These are phyloP conservation scores for Penicillium oxalicum DNA, from an alignment of 2,329 filamentous ascomycete species.

Conservation along the genomic window DNA sequence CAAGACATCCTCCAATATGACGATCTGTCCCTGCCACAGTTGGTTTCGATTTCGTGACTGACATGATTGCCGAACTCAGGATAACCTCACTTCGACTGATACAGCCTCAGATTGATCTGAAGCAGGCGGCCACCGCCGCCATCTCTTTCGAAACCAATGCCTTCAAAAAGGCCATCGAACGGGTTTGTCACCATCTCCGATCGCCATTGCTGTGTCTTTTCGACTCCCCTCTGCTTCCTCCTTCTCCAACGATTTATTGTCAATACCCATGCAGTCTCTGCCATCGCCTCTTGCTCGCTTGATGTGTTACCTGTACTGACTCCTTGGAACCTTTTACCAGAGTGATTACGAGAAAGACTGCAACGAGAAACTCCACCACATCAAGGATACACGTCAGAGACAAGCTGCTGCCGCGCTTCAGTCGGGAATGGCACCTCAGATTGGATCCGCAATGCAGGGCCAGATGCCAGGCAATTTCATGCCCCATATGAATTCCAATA, in stretches of 20 bases:
- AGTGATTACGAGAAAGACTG: slow-evolving; percentile 41
- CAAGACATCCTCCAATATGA: no score
- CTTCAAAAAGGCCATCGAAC: slow-evolving; percentile 38
- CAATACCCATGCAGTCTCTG: no score
- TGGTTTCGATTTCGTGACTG: slow-evolving; percentile 5
- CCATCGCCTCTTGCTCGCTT: neutral
- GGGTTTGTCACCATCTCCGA: slow-evolving; percentile 16
- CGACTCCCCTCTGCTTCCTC: neutral
- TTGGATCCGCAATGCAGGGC: slow-evolving; percentile 30
- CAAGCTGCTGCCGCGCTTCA: slow-evolving; percentile 37
- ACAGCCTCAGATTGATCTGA: slow-evolving; percentile 36
- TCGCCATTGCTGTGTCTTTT: neutral
- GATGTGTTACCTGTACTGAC: slow-evolving; percentile 1
- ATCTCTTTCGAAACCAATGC: slow-evolving; percentile 42
- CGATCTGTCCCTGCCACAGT: no score
- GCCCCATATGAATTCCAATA: slow-evolving; percentile 45
- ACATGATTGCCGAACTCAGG: slow-evolving; percentile 20
- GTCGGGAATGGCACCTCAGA: slow-evolving; percentile 36
- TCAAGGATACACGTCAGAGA: slow-evolving; percentile 41
- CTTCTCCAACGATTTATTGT: neutral
- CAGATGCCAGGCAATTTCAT: slow-evolving; percentile 43
- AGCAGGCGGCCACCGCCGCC: slow-evolving; percentile 37
- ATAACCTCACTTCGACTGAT: slow-evolving; percentile 44
- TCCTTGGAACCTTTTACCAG: slow-evolving; percentile 17
- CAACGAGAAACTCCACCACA: slow-evolving; percentile 40